phyloP scores from a whole-genome alignment of 1,284 basidiomycete genomes.

The Malassezia restricta region DNA sequence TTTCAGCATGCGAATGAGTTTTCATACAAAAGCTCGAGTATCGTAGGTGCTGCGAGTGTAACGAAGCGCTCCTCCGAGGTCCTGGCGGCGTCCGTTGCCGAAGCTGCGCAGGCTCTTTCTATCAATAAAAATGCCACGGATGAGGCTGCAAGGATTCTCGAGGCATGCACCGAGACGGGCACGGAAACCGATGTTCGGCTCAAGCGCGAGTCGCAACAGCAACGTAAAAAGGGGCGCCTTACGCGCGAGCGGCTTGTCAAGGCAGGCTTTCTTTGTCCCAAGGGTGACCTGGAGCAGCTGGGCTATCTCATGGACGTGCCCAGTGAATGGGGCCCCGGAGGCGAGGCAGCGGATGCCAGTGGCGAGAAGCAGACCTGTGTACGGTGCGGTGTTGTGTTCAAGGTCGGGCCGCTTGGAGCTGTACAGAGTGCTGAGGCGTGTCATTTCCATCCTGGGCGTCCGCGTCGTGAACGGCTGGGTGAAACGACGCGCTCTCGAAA shows the following conservation, averaged over 20 bases:
- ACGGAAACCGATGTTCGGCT: conserved; percentile 21
- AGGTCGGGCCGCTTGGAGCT: conserved; percentile 23
- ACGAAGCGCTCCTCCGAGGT: conserved; percentile 20
- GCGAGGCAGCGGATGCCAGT: conserved; percentile 17
- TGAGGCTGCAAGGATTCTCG: conserved; percentile 1
- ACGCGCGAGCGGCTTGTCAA: conserved; percentile 18
- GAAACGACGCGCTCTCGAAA: conserved; percentile 5
- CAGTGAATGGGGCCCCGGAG: conserved; percentile 20
- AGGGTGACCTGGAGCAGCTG: conserved; percentile 20
- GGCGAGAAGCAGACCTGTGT: conserved; percentile 31
- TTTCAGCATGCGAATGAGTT: conserved; percentile 19
- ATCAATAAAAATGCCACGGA: background rate
- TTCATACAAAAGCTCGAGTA: conserved; percentile 24
- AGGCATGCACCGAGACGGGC: conserved; percentile 27
- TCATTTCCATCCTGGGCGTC: conserved; percentile 22
- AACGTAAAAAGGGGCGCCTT: conserved; percentile 17
- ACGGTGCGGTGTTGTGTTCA: conserved; percentile 29
- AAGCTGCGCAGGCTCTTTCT: conserved; percentile 1
- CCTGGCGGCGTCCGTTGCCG: conserved; percentile 10
- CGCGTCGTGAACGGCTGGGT: conserved; percentile 19
- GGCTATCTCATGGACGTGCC: conserved; percentile 26
- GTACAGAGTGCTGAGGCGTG: conserved; percentile 25
- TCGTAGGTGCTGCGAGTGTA: conserved; percentile 25
- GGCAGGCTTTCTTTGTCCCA: conserved; percentile 26
- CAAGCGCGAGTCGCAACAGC: conserved; percentile 18